Base-by-base conservation (phyloP, 2,329 filamentous ascomycete species). In the Colletotrichum sp. region DNA sequence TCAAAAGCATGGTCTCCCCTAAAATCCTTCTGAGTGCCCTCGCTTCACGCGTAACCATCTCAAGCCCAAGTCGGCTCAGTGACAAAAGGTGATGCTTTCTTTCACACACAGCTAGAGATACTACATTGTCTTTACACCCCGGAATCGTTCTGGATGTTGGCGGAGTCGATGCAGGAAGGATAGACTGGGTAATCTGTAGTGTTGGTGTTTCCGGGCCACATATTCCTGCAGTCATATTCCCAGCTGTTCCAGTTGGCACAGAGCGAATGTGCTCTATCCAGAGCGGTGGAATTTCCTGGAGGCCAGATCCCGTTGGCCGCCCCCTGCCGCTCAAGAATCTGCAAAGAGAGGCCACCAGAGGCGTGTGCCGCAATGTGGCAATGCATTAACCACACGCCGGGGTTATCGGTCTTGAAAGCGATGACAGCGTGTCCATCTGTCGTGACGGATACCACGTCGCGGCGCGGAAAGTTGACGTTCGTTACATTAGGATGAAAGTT, bases 231-330 rank as follows among this genome's bases (percentile, higher is more conserved):
- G 6, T 48, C 44, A 13, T 48, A 48, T 13, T 3, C 3, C 44
- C 44, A 48, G 4, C n/a, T 48, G 44, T 48, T 48, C 44, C 44
- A 48, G 1, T 3, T 48, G n/a, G 44, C 44, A 3, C 44, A 48
- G 0, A 48, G n/a, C 6, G 3, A 5, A 4, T 48, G 44, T 0
- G 44, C 44, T 22, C 0, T 3, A 7, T 48, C 6, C 0, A 48
- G 44, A 0, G 44, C 44, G 1, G 3, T 0, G 0, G 44, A 48
- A 0, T 48, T 12, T 3, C 44, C 44, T 2, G 44, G 6, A 10
- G 44, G 44, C 44, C 44, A 48, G 0, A 48, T 48, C 10, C 3
- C n/a, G 10, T 48, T 48, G 0, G 44, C 44, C 4, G 44, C 44
- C 1, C 4, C 4, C 0, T 48, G 44, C 0, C 44, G 44, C n/a